phyloP scores from a whole-genome alignment of 805 yeast species.

The Wickerhamiella nectarea region DNA sequence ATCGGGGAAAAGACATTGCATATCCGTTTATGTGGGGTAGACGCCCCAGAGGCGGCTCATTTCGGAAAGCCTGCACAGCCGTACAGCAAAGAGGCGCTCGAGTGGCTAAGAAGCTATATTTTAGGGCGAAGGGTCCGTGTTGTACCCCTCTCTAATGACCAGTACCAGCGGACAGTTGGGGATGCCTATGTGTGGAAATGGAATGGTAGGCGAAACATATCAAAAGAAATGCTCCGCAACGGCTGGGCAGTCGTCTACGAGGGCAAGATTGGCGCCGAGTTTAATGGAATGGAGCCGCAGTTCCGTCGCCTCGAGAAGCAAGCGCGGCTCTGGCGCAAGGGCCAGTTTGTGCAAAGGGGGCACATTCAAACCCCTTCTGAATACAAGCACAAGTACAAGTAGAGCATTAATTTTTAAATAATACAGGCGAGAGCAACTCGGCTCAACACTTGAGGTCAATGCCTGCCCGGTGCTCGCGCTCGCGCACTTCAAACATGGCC shows the following conservation, averaged over 20 bases:
- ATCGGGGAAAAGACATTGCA: constrained; percentile 55
- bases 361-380: constrained; percentile 62
- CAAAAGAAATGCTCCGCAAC: constrained; percentile 69
- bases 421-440: background rate
- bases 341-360: constrained; percentile 49
- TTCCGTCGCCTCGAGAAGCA: constrained; percentile 46
- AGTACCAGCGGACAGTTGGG: constrained; percentile 78
- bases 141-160: constrained; percentile 72
- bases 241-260: constrained; percentile 88
- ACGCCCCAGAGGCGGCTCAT: constrained; percentile 93
- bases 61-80: constrained; percentile 92
- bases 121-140: constrained; percentile 57
- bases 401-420: background rate
- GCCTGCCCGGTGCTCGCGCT: constrained; percentile 71
- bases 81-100: constrained; percentile 66
- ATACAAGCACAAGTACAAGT: constrained; percentile 35
- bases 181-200: constrained; percentile 48
- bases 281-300: constrained; percentile 56
- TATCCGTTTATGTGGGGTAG: constrained; percentile 80
- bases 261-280: constrained; percentile 66
- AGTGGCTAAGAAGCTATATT: constrained; percentile 57
- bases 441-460: constrained; percentile 57
- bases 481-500: constrained; percentile 88
- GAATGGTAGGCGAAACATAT: constrained; percentile 64
- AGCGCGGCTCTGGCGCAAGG: constrained; percentile 45